phyloP scores from a whole-genome alignment of 768 basidiomycete genomes.

The Mycena chlorophos region DNA sequence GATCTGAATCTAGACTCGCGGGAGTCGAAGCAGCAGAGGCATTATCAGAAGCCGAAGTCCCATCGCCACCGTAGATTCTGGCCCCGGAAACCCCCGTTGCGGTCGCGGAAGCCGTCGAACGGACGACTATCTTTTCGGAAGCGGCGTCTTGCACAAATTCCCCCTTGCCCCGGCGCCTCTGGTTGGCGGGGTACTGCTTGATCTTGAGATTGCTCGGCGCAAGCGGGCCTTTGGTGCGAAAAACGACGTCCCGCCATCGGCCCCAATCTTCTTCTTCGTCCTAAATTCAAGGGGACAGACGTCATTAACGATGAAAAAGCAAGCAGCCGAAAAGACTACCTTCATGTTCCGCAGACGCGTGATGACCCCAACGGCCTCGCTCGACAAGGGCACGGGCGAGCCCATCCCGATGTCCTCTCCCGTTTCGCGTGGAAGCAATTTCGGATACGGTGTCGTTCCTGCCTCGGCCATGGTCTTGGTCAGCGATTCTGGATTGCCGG shows the following conservation, averaged over 20 bases:
- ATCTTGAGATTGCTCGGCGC: constrained; percentile 43
- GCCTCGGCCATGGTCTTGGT: constrained; percentile 20
- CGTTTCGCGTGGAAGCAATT: constrained; percentile 77
- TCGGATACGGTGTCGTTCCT: constrained; percentile 26
- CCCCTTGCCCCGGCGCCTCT: constrained; percentile 55
- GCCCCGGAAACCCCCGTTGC: constrained; percentile 5
- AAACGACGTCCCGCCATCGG: constrained; percentile 83
- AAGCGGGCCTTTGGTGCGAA: constrained; percentile 69
- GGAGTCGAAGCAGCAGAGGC: constrained; percentile 14
- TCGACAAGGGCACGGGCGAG: constrained; percentile 77
- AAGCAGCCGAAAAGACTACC: constrained; percentile 37
- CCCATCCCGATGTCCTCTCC: constrained; percentile 88
- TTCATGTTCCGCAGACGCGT: constrained; percentile 80
- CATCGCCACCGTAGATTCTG: constrained; percentile 12
- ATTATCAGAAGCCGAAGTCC: constrained; percentile 17
- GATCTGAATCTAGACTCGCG: constrained; percentile 13
- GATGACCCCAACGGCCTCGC: constrained; percentile 77
- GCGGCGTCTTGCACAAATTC: too few relatives aligned
- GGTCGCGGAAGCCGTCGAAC: constrained; percentile 15
- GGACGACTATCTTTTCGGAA: constrained; percentile 22
- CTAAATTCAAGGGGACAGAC: constrained; percentile 33
- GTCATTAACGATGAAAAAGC: constrained; percentile 3
- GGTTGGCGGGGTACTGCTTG: constrained; percentile 58
- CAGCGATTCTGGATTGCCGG: constrained; percentile 51
- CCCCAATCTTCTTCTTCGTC: constrained; percentile 90